A percentile compares a stretch with the other conserved stretches of the same genome.
Evolutionary conservation across 2,329 filamentous ascomycete genomes (phyloP).

Genomic region (Colletotrichum sp.): DNA sequence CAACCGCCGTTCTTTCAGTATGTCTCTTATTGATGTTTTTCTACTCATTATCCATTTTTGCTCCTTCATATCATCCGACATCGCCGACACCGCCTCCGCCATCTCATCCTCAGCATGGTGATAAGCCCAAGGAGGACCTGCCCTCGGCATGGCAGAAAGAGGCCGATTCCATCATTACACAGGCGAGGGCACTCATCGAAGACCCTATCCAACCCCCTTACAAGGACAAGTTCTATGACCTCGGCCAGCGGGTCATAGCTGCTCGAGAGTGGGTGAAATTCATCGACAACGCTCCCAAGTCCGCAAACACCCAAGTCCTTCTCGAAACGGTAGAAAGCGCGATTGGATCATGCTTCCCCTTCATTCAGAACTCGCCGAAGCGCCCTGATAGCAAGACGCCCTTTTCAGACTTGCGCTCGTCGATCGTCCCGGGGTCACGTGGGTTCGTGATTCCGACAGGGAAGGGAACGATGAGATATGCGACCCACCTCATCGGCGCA

Average conservation of each 20-base stretch:
- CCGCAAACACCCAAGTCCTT: neutral
- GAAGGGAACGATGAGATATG: slow-evolving; percentile 33
- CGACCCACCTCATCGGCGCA: slow-evolving; percentile 37
- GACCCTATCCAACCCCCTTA: slow-evolving; percentile 30
- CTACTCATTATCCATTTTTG: neutral
- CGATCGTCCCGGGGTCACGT: slow-evolving; percentile 22
- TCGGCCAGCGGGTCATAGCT: slow-evolving; percentile 30
- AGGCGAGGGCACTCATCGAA: slow-evolving; percentile 22
- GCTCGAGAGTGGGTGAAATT: slow-evolving; percentile 23
- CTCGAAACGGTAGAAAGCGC: neutral
- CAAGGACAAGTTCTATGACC: slow-evolving; percentile 33
- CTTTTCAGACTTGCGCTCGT: slow-evolving; percentile 20
- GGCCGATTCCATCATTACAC: neutral
- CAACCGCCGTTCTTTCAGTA: neutral
- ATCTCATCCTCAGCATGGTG: neutral
- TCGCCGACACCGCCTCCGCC: neutral
- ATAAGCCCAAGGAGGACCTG: neutral
- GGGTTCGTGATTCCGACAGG: slow-evolving; percentile 41
- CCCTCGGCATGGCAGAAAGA: neutral
- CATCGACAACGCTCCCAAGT: neutral
- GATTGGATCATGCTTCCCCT: neutral
- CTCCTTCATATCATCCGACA: neutral
- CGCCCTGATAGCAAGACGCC: slow-evolving; percentile 10
- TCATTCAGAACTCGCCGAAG: neutral
- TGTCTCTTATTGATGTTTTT: neutral